These are phyloP conservation scores for Ceratocystis harringtonii DNA, from an alignment of 2,329 filamentous ascomycete species.

Conservation along the genomic window DNA sequence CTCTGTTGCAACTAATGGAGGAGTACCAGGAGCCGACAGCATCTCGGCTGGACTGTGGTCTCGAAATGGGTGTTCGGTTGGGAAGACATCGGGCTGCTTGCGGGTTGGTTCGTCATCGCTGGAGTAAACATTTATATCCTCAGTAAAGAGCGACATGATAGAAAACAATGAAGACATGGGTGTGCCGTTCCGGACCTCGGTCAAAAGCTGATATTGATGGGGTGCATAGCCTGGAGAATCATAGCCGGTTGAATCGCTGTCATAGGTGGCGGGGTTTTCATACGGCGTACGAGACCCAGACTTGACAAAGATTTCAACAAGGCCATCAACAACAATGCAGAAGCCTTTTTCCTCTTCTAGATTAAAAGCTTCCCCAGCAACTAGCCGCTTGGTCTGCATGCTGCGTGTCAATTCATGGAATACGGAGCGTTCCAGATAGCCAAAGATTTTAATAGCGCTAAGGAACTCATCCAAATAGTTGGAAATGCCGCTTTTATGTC, in stretches of 20 bases:
- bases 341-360: constrained; percentile 97
- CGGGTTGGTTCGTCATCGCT: constrained; percentile 40
- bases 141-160: constrained; percentile 90
- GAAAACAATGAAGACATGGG: constrained; percentile 98
- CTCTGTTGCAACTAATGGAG: constrained; percentile 4
- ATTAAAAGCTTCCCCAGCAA: constrained; percentile 87
- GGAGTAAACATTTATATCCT: constrained; percentile 69
- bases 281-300: constrained; percentile 44
- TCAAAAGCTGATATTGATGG: constrained; percentile 85
- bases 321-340: constrained; percentile 87
- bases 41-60: neutral
- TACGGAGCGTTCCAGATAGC: constrained; percentile 86
- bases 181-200: constrained; percentile 92
- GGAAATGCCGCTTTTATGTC: constrained; percentile 77
- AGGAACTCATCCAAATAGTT: constrained; percentile 97
- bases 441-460: constrained; percentile 97
- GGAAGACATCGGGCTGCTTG: constrained; percentile 4
- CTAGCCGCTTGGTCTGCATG: constrained; percentile 95
- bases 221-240: constrained; percentile 43
- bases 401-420: constrained; percentile 95
- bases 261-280: constrained; percentile 19
- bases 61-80: constrained; percentile 2
- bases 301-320: constrained; percentile 97
- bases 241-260: constrained; percentile 47
- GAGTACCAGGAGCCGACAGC: constrained; percentile 13